Evolutionary conservation across 306 rosid species (phyloP).

Genomic region (Vachellia collinsii): DNA sequence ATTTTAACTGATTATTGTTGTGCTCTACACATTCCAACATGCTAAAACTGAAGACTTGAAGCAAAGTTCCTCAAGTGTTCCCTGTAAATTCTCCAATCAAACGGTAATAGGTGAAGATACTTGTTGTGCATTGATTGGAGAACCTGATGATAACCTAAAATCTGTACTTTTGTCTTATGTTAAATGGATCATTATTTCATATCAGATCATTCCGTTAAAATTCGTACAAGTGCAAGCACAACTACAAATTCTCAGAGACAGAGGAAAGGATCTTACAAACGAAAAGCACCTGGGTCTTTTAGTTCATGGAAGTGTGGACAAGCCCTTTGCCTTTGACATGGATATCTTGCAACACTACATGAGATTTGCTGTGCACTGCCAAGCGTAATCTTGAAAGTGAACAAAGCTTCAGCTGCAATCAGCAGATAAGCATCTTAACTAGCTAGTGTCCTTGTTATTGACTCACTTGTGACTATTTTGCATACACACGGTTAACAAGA

Average conservation of each 20-base stretch:
- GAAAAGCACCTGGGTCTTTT: slow-evolving; percentile 53
- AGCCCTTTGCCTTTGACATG: slow-evolving; percentile 52
- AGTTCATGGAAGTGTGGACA: slow-evolving; percentile 49
- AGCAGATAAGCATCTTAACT: slow-evolving; percentile 12
- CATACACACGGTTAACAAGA: neutral
- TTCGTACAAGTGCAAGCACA: neutral
- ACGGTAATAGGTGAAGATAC: neutral
- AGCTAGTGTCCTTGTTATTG: neutral
- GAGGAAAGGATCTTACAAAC: slow-evolving; percentile 59
- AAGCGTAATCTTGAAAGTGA: slow-evolving; percentile 40
- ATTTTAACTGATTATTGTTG: neutral
- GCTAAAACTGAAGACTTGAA: neutral
- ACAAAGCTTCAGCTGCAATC: slow-evolving; percentile 57
- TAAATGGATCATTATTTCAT: neutral
- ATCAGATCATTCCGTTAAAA: neutral
- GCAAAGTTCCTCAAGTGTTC: neutral
- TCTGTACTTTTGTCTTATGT: neutral
- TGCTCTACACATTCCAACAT: neutral
- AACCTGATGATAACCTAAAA: neutral
- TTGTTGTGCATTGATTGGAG: neutral
- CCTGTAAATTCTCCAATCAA: neutral
- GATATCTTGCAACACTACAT: slow-evolving; percentile 39
- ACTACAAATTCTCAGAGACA: slow-evolving; percentile 32
- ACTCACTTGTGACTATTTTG: neutral
- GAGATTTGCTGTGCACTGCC: slow-evolving; percentile 37